These are phyloP conservation scores for Pseudocercospora macadamiae DNA, from an alignment of 2,329 filamentous ascomycete species.

Conservation along the genomic window DNA sequence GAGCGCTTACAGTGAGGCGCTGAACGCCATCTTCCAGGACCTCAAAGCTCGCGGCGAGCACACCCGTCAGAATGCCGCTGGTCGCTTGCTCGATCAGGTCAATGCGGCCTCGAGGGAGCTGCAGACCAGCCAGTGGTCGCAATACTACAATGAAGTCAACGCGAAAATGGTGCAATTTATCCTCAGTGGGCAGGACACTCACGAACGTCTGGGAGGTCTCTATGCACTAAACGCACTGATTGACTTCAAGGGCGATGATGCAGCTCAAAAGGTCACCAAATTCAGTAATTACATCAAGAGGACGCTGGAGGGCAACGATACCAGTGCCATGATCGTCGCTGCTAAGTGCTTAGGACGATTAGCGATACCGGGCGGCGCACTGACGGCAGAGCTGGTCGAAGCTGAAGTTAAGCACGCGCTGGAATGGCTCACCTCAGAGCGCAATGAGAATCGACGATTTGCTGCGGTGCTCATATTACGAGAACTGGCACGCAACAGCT, in stretches of 20 bases:
- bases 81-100: conserved; percentile 36
- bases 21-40: conserved; percentile 37
- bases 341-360: conserved; percentile 87
- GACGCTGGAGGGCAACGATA: conserved; percentile 87
- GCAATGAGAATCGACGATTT: conserved; percentile 89
- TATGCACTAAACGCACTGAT: conserved; percentile 90
- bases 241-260: conserved; percentile 94
- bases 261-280: conserved; percentile 88
- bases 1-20: conserved; percentile 35
- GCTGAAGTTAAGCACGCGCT: conserved; percentile 95
- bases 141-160: conserved; percentile 66
- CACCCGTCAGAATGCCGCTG: conserved; percentile 34
- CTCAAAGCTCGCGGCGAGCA: conserved; percentile 35
- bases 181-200: conserved; percentile 80
- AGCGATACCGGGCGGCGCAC: conserved; percentile 86
- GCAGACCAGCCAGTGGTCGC: conserved; percentile 74
- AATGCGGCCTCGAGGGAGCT: conserved; percentile 60
- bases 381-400: conserved; percentile 94
- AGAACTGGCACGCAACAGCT: conserved; percentile 88
- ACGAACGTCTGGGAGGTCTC: conserved; percentile 88
- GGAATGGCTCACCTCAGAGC: conserved; percentile 94
- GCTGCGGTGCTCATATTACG: conserved; percentile 88
- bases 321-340: conserved; percentile 85
- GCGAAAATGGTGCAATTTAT: conserved; percentile 74
- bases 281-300: conserved; percentile 89